phyloP scores from a whole-genome alignment of 495 filamentous ascomycete species.

The Xylaria cubensis region DNA sequence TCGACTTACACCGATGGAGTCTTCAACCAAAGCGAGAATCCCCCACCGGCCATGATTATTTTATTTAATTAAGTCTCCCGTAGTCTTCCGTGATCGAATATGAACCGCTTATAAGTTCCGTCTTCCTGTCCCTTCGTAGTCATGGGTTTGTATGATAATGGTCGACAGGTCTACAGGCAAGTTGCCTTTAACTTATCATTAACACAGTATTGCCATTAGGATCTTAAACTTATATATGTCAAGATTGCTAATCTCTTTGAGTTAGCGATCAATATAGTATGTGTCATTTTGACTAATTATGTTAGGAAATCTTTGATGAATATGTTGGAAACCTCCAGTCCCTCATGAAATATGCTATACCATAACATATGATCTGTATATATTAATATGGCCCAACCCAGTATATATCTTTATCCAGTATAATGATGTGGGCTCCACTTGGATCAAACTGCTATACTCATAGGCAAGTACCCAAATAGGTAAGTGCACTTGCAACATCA shows the following conservation, averaged over 20 bases:
- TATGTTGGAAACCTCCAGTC: not conserved
- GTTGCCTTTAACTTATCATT: not conserved
- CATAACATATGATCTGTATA: not conserved
- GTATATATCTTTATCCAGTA: not conserved
- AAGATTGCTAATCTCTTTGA: not conserved
- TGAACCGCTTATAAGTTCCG: not conserved
- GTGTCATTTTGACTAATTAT: not conserved
- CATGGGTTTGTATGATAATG: not conserved
- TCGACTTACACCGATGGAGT: conserved; percentile 11
- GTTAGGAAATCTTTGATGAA: not conserved
- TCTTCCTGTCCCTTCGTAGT: not conserved
- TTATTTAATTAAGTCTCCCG: not conserved
- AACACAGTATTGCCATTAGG: not conserved
- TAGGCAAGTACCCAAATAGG: not conserved
- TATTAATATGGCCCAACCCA: no score
- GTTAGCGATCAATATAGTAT: not conserved
- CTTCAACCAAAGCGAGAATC: not conserved
- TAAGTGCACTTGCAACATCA: not conserved
- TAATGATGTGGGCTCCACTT: not conserved
- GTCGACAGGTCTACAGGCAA: not conserved
- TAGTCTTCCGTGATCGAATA: conserved; percentile 3
- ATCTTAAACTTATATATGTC: not conserved
- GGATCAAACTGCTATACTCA: not conserved
- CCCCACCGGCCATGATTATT: not conserved
- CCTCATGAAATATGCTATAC: not conserved